These are phyloP conservation scores for Leccinum angustisporum DNA, from an alignment of 1,284 basidiomycete species.

Conservation along the genomic window DNA sequence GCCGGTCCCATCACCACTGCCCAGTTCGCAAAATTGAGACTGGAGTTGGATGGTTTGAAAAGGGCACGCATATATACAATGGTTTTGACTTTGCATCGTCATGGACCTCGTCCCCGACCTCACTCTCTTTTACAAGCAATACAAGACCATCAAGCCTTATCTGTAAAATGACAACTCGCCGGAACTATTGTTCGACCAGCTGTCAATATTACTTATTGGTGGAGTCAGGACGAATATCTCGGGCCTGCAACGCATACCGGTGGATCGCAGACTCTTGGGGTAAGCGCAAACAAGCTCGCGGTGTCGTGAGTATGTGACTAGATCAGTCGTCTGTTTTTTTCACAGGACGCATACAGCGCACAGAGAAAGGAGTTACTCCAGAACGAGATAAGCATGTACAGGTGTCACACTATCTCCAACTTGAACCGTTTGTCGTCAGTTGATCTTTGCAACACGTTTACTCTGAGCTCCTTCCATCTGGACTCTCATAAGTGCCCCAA, in stretches of 20 bases:
- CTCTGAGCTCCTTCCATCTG: constrained; percentile 27
- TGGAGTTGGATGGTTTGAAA: constrained; percentile 11
- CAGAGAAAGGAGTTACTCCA: constrained; percentile 91
- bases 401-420: constrained; percentile 70
- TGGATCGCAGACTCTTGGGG: constrained; percentile 97
- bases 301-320: constrained; percentile 35
- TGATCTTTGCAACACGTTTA: neutral
- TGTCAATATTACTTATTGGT: constrained; percentile 92
- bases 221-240: constrained; percentile 99
- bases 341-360: constrained; percentile 75
- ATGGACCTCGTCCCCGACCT: constrained; percentile 95
- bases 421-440: constrained; percentile 75
- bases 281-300: constrained; percentile 29
- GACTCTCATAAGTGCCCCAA: constrained; percentile 92
- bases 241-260: constrained; percentile 92
- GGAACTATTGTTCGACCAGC: constrained; percentile 89
- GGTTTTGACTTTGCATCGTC: constrained; percentile 55
- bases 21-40: too few relatives aligned
- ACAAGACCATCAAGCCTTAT: constrained; percentile 98
- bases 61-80: constrained; percentile 42
- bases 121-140: constrained; percentile 97
- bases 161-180: constrained; percentile 91
- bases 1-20: too few relatives aligned
- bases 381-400: constrained; percentile 93
- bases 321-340: constrained; percentile 41